Conservation (phyloP, 2,329 filamentous ascomycete species). For the Paracoccidioides brasiliensis region DNA sequence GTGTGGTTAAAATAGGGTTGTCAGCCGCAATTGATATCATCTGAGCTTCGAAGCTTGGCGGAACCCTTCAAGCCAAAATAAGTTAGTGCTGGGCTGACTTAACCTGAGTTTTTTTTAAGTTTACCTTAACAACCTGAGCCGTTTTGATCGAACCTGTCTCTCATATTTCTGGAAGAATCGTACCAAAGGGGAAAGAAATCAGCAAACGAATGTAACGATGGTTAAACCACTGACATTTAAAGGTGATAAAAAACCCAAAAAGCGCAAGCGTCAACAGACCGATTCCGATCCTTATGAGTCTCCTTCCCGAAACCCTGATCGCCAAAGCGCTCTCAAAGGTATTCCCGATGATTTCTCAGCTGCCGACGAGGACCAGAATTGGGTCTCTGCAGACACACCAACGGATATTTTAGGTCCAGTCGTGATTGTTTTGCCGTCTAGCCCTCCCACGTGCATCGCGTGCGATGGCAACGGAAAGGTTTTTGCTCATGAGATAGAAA, state of each 20-base stretch:
- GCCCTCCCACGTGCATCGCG: slow-evolving; percentile 60
- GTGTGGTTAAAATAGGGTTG: background rate
- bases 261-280: slow-evolving; percentile 60
- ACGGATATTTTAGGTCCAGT: slow-evolving; percentile 70
- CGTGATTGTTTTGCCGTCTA: slow-evolving; percentile 67
- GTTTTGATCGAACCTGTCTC: no score
- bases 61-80: background rate
- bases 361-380: slow-evolving; percentile 60
- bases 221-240: slow-evolving; percentile 88
- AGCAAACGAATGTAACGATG: slow-evolving; percentile 17
- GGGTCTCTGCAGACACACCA: slow-evolving; percentile 70
- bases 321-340: slow-evolving; percentile 10
- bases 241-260: slow-evolving; percentile 90
- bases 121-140: no score
- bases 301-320: slow-evolving; percentile 27
- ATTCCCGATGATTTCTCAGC: slow-evolving; percentile 27
- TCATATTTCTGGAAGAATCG: no score
- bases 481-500: slow-evolving; percentile 70
- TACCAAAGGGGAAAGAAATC: background rate
- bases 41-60: background rate
- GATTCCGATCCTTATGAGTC: slow-evolving; percentile 33
- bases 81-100: background rate
- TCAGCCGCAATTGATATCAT: background rate
- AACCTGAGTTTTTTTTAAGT: no score
- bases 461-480: slow-evolving; percentile 80